Conservation (phyloP, 78 protist genomes). For the Speleostelium caveatum region DNA sequence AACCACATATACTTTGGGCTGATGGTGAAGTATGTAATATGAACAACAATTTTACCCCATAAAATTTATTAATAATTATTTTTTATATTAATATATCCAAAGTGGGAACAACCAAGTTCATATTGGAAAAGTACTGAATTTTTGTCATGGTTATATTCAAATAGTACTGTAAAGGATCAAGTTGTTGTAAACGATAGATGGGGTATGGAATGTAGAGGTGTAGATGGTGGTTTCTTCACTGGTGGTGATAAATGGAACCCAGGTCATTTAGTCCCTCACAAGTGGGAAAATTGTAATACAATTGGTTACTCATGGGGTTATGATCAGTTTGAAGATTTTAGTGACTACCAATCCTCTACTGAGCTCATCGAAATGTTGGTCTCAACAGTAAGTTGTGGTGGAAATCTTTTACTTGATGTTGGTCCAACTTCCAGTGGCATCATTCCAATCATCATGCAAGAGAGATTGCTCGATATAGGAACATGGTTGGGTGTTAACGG, state of each 20-base stretch:
- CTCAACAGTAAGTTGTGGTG: slow-evolving; percentile 54
- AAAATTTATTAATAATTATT: too few relatives aligned
- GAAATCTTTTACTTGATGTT: slow-evolving; percentile 57
- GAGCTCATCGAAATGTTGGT: slow-evolving; percentile 2
- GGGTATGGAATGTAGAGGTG: slow-evolving; percentile 49
- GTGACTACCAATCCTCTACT: neutral
- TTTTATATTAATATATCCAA: too few relatives aligned
- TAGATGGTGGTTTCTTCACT: slow-evolving; percentile 63
- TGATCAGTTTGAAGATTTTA: slow-evolving; percentile 12
- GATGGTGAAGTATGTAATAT: slow-evolving; percentile 43
- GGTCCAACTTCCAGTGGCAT: slow-evolving; percentile 72
- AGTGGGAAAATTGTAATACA: slow-evolving; percentile 71
- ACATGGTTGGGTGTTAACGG: slow-evolving; percentile 69
- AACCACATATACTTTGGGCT: slow-evolving; percentile 33
- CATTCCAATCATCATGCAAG: slow-evolving; percentile 14
- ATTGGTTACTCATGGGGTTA: slow-evolving; percentile 37
- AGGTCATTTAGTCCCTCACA: slow-evolving; percentile 31
- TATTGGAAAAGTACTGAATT: slow-evolving; percentile 48
- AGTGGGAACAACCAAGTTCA: neutral
- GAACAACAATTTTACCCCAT: too few relatives aligned
- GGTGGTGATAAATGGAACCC: slow-evolving; percentile 51
- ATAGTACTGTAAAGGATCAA: slow-evolving; percentile 1
- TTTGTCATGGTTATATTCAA: slow-evolving; percentile 48
- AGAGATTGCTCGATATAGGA: slow-evolving; percentile 43
- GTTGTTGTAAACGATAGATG: slow-evolving; percentile 79